A percentile compares a stretch with the other conserved stretches of the same genome.
These are phyloP conservation scores for Saccharum officinarum DNA, from an alignment of 176 grass and related monocot genomes.

Conservation along the genomic window DNA sequence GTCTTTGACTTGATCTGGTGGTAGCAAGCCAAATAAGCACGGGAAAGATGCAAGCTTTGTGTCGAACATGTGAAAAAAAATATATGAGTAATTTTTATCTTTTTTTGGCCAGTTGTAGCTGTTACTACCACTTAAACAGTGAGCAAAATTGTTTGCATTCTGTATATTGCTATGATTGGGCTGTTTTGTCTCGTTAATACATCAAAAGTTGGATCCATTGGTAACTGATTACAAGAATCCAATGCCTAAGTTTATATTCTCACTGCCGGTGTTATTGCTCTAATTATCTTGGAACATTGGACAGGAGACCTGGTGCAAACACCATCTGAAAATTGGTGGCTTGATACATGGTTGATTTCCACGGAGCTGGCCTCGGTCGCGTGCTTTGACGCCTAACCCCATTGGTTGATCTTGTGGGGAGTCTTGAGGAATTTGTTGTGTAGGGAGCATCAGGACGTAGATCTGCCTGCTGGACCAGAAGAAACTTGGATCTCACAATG, in stretches of 20 bases:
- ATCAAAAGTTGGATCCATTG: neutral
- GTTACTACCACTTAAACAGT: neutral
- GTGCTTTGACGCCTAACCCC: slow-evolving; percentile 23
- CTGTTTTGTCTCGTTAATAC: neutral
- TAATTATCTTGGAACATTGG: neutral
- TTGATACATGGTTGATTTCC: slow-evolving; percentile 21
- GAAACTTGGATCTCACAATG: neutral
- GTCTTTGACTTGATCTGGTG: slow-evolving; percentile 41
- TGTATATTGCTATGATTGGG: slow-evolving; percentile 11
- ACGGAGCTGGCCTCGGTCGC: neutral
- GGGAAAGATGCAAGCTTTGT: slow-evolving; percentile 40
- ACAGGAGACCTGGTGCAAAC: neutral
- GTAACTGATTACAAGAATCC: neutral
- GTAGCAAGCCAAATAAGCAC: slow-evolving; percentile 51
- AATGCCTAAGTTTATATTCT: neutral
- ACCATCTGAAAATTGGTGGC: neutral
- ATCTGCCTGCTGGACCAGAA: neutral
- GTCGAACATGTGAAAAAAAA: slow-evolving; percentile 19
- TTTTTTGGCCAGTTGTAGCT: slow-evolving; percentile 11
- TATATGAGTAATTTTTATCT: neutral
- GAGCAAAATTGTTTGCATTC: neutral
- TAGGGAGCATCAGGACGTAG: slow-evolving; percentile 8
- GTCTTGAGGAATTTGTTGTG: neutral
- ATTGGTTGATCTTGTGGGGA: slow-evolving; percentile 25
- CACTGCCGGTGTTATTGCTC: neutral